These are phyloP conservation scores for Ogataea ramenticola DNA, from an alignment of 805 yeast species.

Conservation along the genomic window DNA sequence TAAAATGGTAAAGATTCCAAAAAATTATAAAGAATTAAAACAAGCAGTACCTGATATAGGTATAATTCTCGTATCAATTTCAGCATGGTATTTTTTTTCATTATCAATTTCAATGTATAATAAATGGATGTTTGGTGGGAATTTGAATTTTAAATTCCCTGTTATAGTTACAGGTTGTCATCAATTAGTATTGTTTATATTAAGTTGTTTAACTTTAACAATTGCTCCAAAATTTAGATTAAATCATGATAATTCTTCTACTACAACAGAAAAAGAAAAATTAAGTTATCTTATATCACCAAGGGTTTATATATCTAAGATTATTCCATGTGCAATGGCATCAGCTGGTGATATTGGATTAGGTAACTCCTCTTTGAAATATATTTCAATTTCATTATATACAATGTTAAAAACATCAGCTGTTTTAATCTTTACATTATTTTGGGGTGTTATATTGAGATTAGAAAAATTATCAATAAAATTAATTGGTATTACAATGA, in stretches of 20 bases:
- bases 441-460: constrained; percentile 72
- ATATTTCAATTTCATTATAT: constrained; percentile 70
- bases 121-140: constrained; percentile 90
- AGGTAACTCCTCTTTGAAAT: constrained; percentile 72
- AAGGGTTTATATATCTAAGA: constrained; percentile 38
- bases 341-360: constrained; percentile 87
- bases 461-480: constrained; percentile 65
- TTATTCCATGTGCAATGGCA: constrained; percentile 79
- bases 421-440: constrained; percentile 66
- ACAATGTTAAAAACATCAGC: constrained; percentile 87
- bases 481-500: constrained; percentile 53
- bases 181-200: constrained; percentile 54
- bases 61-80: constrained; percentile 13
- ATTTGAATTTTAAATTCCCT: constrained; percentile 72
- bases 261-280: constrained; percentile 9
- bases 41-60: constrained; percentile 17
- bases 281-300: constrained; percentile 20
- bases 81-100: constrained; percentile 57
- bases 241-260: constrained; percentile 8
- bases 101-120: constrained; percentile 67
- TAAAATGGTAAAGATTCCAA: constrained; percentile 7
- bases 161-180: constrained; percentile 74
- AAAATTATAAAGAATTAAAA: constrained; percentile 15
- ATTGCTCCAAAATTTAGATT: constrained; percentile 41
- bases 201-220: constrained; percentile 40